Percentiles rank a stretch among this genome's conserved stretches.
Conservation (phyloP, 2,329 filamentous ascomycete genomes). For the Aspergillus chevalieri region DNA sequence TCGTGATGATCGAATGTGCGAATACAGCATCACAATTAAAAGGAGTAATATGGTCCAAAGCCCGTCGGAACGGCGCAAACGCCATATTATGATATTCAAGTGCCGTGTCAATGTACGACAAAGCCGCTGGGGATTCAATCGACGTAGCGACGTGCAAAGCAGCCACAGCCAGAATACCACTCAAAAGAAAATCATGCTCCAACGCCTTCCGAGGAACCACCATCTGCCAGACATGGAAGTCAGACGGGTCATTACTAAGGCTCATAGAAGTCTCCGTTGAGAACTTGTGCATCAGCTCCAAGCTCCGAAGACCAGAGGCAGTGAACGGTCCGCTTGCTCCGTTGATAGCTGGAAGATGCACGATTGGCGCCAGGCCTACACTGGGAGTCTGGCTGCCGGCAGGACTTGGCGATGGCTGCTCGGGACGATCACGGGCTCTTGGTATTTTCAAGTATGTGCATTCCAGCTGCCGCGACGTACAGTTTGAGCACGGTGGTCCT, state of each 20-base stretch:
- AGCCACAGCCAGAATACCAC: constrained; percentile 36
- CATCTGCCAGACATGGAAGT: constrained; percentile 35
- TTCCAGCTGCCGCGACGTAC: constrained; percentile 28
- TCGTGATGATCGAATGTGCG: constrained; percentile 33
- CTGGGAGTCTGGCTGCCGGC: constrained; percentile 1
- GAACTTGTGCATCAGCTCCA: constrained; percentile 51
- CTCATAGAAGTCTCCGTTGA: constrained; percentile 43
- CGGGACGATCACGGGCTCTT: constrained; percentile 6
- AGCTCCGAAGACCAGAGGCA: constrained; percentile 28
- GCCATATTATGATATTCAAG: constrained; percentile 32
- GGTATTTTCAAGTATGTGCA: constrained; percentile 25
- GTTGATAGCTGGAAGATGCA: neutral
- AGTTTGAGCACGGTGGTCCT: constrained; percentile 36
- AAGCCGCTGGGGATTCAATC: constrained; percentile 20
- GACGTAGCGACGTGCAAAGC: constrained; percentile 36
- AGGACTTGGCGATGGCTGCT: constrained; percentile 6
- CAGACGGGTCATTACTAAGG: constrained; percentile 27
- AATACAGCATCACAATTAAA: constrained; percentile 34
- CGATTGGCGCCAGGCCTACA: neutral
- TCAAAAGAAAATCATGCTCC: constrained; percentile 37
- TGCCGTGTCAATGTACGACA: constrained; percentile 31
- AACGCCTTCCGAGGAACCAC: constrained; percentile 36
- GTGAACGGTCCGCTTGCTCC: constrained; percentile 5
- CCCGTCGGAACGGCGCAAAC: constrained; percentile 28
- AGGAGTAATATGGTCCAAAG: constrained; percentile 29